Evolutionary conservation across 331 rosid genomes (phyloP).

Genomic region (Ulmus americana): DNA sequence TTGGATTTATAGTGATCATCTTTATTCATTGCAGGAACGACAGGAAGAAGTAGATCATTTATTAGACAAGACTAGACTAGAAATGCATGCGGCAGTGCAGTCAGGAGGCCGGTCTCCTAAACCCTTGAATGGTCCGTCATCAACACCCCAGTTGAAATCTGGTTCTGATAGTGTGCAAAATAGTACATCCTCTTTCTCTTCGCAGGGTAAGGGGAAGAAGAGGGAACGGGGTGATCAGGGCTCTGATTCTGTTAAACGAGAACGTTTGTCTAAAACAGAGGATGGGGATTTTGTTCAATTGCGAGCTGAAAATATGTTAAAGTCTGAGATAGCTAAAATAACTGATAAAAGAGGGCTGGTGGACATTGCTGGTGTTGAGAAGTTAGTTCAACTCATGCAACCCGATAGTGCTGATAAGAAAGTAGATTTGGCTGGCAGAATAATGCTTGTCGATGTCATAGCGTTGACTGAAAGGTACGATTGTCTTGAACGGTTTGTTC

Average conservation of each 20-base stretch:
- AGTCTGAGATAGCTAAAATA: slow-evolving; percentile 66
- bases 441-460: slow-evolving; percentile 67
- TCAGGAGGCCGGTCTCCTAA: slow-evolving; percentile 97
- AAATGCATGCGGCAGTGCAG: slow-evolving; percentile 89
- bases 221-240: slow-evolving; percentile 80
- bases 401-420: slow-evolving; percentile 62
- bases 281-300: slow-evolving; percentile 68
- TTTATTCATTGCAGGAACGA: slow-evolving; percentile 41
- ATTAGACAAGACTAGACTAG: slow-evolving; percentile 66
- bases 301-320: slow-evolving; percentile 49
- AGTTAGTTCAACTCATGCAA: slow-evolving; percentile 69
- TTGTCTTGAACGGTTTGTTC: slow-evolving; percentile 69
- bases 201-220: slow-evolving; percentile 71
- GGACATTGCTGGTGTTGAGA: slow-evolving; percentile 67
- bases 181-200: slow-evolving; percentile 52
- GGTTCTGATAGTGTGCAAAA: slow-evolving; percentile 72
- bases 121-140: slow-evolving; percentile 65
- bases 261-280: slow-evolving; percentile 47
- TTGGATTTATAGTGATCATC: not conserved
- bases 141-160: slow-evolving; percentile 67
- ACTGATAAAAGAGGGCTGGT: slow-evolving; percentile 82
- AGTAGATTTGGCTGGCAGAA: slow-evolving; percentile 65
- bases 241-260: slow-evolving; percentile 65
- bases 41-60: slow-evolving; percentile 83
- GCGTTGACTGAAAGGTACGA: slow-evolving; percentile 65